Percentiles rank a stretch among this genome's conserved stretches.
These are phyloP conservation scores for Fomitiporia mediterranea DNA, from an alignment of 1,284 basidiomycete species.

Conservation along the genomic window DNA sequence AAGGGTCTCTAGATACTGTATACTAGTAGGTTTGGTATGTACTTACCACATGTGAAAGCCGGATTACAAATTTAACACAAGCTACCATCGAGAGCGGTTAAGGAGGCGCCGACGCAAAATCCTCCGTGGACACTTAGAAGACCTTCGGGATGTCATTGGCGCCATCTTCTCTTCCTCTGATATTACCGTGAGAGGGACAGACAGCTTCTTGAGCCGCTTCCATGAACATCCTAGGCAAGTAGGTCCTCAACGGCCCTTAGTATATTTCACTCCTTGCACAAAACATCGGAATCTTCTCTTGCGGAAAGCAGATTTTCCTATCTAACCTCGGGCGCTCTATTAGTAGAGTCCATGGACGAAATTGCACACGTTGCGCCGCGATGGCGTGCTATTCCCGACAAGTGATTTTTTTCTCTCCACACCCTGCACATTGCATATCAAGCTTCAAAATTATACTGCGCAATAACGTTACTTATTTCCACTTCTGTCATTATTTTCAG, in stretches of 20 bases:
- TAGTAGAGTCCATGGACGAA: background rate
- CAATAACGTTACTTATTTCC: too few species aligned
- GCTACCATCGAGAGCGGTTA: background rate
- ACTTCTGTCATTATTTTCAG: too few species aligned
- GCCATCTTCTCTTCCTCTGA: background rate
- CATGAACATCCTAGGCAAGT: background rate
- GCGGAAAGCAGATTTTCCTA: background rate
- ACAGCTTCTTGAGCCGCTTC: background rate
- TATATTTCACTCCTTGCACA: background rate
- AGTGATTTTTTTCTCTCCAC: background rate
- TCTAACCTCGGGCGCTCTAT: background rate
- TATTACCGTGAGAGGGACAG: slow-evolving; percentile 2
- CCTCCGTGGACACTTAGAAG: background rate
- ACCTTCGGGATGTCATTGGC: background rate
- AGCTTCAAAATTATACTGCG: too few species aligned
- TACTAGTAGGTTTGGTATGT: background rate
- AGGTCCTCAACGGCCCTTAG: background rate
- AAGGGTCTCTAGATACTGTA: slow-evolving; percentile 10
- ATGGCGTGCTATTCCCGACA: slow-evolving; percentile 1
- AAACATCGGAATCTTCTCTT: background rate
- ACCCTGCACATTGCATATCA: too few species aligned
- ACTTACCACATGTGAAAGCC: background rate
- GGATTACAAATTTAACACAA: too few species aligned
- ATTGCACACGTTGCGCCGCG: background rate
- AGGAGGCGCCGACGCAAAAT: background rate